A percentile compares a stretch with the other conserved stretches of the same genome.
Evolutionary conservation across 495 filamentous ascomycete genomes (phyloP).

Genomic region (Neurospora sp.): DNA sequence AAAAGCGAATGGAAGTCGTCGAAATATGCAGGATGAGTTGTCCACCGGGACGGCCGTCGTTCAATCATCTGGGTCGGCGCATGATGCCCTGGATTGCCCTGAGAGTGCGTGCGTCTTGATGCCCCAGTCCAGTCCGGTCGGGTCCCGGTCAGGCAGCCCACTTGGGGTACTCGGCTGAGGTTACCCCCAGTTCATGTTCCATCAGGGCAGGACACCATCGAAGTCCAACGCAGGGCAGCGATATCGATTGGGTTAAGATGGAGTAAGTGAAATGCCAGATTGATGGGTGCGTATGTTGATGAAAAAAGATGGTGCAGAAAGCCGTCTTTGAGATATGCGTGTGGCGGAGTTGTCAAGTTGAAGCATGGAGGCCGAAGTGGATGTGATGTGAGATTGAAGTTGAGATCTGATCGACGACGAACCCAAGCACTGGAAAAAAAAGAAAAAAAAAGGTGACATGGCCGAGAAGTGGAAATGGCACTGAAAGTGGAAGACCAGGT

Average conservation of each 20-base stretch:
- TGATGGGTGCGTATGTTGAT: background rate
- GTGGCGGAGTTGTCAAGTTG: background rate
- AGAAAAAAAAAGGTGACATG: background rate
- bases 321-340: background rate
- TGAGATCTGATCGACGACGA: background rate
- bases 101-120: background rate
- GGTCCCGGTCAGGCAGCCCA: background rate
- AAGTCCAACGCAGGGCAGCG: background rate
- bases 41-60: constrained; percentile 21
- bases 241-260: background rate
- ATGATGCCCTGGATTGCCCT: background rate
- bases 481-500: background rate
- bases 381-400: background rate
- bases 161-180: background rate
- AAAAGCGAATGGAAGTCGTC: constrained; percentile 29
- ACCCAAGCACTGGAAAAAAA: background rate
- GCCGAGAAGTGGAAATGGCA: background rate
- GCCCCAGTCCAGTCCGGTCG: background rate
- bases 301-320: background rate
- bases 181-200: background rate
- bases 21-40: constrained; percentile 42
- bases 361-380: background rate
- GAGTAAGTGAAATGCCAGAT: background rate
- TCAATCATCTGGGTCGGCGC: constrained; percentile 10
- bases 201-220: background rate